phyloP scores from a whole-genome alignment of 2,329 filamentous ascomycete species.

The Microsporum canis region DNA sequence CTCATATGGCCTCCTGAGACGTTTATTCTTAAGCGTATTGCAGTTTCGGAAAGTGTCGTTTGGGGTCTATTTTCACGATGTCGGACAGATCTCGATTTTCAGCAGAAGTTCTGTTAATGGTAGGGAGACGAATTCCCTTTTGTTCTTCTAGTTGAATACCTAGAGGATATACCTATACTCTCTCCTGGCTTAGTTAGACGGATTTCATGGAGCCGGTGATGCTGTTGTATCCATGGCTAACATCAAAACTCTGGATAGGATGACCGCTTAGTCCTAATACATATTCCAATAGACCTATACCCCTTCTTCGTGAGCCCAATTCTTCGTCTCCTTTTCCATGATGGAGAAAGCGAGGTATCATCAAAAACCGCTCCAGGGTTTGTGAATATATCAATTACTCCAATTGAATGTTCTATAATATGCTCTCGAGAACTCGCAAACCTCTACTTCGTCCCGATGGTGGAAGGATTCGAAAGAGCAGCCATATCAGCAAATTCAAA shows the following conservation, averaged over 20 bases:
- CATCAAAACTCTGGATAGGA: constrained; percentile 46
- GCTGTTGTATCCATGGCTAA: constrained; percentile 2
- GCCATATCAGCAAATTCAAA: constrained; percentile 26
- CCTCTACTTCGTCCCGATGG: constrained; percentile 62
- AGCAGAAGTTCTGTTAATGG: constrained; percentile 13
- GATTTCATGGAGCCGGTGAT: background rate
- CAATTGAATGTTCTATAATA: constrained; percentile 83
- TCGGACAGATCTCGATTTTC: constrained; percentile 7
- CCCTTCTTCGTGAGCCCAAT: constrained; percentile 73
- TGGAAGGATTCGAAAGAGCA: constrained; percentile 48
- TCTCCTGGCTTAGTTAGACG: too few species aligned
- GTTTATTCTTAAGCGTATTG: background rate
- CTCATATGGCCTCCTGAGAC: background rate
- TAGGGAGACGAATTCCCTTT: constrained; percentile 2
- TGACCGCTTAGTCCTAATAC: constrained; percentile 74
- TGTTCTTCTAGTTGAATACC: background rate
- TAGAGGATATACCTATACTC: too few species aligned
- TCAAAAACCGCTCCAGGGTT: constrained; percentile 56
- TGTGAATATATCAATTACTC: constrained; percentile 85
- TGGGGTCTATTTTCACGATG: background rate
- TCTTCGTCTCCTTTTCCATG: constrained; percentile 67
- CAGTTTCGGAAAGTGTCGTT: background rate
- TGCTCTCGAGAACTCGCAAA: constrained; percentile 66
- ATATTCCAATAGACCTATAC: constrained; percentile 73
- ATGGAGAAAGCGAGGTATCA: constrained; percentile 29